Conservation (phyloP, 2,329 filamentous ascomycete genomes). For the Colletotrichum chlorophyti region DNA sequence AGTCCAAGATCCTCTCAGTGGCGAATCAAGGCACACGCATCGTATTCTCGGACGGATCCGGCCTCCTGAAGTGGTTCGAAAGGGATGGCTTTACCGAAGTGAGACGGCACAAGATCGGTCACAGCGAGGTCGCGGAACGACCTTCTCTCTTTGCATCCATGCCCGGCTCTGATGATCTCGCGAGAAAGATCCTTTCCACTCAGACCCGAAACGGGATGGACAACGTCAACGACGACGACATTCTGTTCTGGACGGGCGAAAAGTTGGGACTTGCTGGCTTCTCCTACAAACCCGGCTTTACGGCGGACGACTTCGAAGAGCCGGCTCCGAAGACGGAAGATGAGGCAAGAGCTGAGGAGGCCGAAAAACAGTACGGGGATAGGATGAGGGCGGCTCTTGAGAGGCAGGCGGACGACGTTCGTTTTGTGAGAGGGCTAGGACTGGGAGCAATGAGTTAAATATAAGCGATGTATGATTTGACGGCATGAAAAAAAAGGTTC, state of each 20-base stretch:
- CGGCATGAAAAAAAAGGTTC: background rate
- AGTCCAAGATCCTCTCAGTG: constrained; percentile 82
- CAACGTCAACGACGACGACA: constrained; percentile 64
- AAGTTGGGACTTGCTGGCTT: constrained; percentile 77
- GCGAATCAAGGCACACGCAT: constrained; percentile 82
- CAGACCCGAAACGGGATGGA: constrained; percentile 39
- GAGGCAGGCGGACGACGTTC: constrained; percentile 79
- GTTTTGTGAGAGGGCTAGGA: constrained; percentile 73
- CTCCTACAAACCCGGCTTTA: constrained; percentile 57
- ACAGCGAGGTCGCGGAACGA: constrained; percentile 54
- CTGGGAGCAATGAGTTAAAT: constrained; percentile 16
- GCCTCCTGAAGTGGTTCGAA: constrained; percentile 89
- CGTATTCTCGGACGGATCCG: constrained; percentile 83
- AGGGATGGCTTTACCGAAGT: constrained; percentile 75
- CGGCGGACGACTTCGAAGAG: constrained; percentile 58
- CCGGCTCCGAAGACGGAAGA: constrained; percentile 49
- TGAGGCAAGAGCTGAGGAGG: constrained; percentile 56
- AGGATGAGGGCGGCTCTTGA: constrained; percentile 79
- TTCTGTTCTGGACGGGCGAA: constrained; percentile 89
- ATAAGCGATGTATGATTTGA: background rate
- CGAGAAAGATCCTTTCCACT: constrained; percentile 78
- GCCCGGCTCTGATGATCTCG: constrained; percentile 72
- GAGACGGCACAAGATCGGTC: constrained; percentile 60
- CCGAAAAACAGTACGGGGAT: constrained; percentile 68
- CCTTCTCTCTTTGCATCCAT: constrained; percentile 58